Percentiles rank a stretch among this genome's conserved stretches.
phyloP scores from a whole-genome alignment of 2,329 filamentous ascomycete species.

The Tolypocladium paradoxum region DNA sequence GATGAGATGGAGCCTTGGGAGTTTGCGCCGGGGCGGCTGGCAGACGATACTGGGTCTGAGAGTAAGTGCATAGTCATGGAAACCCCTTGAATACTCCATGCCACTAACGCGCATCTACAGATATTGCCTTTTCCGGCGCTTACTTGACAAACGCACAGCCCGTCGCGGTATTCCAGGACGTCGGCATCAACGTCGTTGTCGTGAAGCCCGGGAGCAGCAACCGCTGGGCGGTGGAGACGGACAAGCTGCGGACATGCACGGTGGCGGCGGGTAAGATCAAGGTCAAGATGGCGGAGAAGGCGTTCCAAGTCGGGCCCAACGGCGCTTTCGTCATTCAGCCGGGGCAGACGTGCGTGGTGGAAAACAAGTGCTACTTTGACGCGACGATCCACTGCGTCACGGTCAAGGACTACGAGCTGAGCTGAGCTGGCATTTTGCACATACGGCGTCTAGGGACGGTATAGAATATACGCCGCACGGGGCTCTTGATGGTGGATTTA shows the following conservation, averaged over 20 bases:
- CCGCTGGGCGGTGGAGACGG: conserved; percentile 16
- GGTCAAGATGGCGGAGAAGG: conserved; percentile 23
- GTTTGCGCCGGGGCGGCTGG: conserved; percentile 30
- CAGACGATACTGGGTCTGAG: conserved; percentile 15
- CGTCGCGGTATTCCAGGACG: conserved; percentile 23
- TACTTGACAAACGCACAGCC: conserved; percentile 27
- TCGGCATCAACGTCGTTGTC: conserved; percentile 28
- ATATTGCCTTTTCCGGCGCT: conserved; percentile 31
- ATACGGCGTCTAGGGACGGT: neutral
- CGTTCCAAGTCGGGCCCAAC: conserved; percentile 30
- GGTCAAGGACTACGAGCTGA: conserved; percentile 12
- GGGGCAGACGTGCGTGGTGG: conserved; percentile 23
- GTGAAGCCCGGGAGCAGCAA: conserved; percentile 27
- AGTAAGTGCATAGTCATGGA: conserved; percentile 19
- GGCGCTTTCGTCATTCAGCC: conserved; percentile 33
- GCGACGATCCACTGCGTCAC: conserved; percentile 31
- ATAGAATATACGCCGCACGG: neutral
- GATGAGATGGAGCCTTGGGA: conserved; percentile 33
- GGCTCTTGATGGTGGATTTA: neutral
- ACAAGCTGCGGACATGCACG: conserved; percentile 27
- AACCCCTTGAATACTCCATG: neutral
- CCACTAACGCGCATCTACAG: conserved; percentile 12
- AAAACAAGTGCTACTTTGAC: conserved; percentile 34
- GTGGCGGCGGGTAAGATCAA: conserved; percentile 29
- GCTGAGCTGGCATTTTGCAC: neutral